phyloP scores from a whole-genome alignment of 768 basidiomycete genomes.

The Hericium rajendrae region DNA sequence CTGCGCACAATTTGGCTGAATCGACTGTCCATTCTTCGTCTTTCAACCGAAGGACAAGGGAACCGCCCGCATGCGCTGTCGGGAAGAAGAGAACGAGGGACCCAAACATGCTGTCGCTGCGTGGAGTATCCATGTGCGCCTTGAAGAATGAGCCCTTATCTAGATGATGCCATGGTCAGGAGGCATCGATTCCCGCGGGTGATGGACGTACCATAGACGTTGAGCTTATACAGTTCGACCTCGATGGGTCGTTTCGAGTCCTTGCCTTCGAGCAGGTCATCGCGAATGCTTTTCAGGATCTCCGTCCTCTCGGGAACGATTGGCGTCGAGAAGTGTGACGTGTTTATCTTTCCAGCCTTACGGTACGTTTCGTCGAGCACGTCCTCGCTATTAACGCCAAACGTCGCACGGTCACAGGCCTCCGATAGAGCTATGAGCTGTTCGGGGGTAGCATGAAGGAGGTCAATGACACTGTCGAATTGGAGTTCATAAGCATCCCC shows the following conservation, averaged over 20 bases:
- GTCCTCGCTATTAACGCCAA: not conserved
- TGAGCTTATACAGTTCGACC: conserved; percentile 3
- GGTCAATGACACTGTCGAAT: too few relatives aligned
- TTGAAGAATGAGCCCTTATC: conserved; percentile 27
- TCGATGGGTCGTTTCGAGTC: not conserved
- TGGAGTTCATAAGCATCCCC: too few relatives aligned
- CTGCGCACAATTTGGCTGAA: not conserved
- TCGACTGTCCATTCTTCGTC: conserved; percentile 3
- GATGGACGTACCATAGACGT: not conserved
- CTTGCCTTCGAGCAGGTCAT: conserved; percentile 1
- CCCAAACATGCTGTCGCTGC: conserved; percentile 29
- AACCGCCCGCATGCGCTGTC: conserved; percentile 14
- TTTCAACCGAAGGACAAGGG: conserved; percentile 32
- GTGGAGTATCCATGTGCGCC: conserved; percentile 37
- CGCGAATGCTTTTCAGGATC: not conserved
- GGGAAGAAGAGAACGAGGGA: conserved; percentile 14
- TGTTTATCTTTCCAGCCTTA: conserved; percentile 3
- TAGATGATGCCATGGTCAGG: not conserved
- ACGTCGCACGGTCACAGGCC: not conserved
- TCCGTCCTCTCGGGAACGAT: conserved; percentile 1
- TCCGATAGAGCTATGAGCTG: not conserved
- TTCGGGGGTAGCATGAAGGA: too few relatives aligned
- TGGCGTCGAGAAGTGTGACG: not conserved
- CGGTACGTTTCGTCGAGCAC: conserved; percentile 2
- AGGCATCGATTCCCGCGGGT: not conserved